These are phyloP conservation scores for Bipolaris victoriae DNA, from an alignment of 2,329 filamentous ascomycete species.

Conservation along the genomic window DNA sequence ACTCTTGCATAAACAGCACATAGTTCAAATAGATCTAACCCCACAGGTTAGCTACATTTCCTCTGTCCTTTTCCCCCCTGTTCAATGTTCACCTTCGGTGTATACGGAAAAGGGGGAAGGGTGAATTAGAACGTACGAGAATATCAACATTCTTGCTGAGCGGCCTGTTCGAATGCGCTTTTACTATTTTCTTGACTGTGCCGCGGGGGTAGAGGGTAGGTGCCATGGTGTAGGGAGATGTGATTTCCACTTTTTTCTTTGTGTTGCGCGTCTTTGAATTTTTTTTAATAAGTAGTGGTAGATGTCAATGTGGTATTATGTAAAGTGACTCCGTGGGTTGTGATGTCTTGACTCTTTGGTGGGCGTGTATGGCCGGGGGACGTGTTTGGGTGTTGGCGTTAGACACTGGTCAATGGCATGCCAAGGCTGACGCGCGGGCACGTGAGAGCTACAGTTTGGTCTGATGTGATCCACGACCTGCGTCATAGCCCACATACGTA, in stretches of 20 bases:
- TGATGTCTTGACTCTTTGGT: background rate
- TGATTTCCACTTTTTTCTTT: too few species aligned
- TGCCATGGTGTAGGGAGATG: conserved; percentile 50
- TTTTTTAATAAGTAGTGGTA: too few species aligned
- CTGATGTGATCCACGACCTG: background rate
- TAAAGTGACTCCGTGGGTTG: background rate
- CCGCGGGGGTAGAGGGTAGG: conserved; percentile 80
- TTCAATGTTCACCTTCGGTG: background rate
- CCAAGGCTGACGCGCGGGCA: conserved; percentile 15
- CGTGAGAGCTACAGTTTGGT: conserved; percentile 5
- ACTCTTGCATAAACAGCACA: conserved; percentile 77
- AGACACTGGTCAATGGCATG: background rate
- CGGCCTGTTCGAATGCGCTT: conserved; percentile 81
- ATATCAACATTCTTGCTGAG: conserved; percentile 87
- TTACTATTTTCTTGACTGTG: conserved; percentile 87
- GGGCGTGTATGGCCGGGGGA: background rate
- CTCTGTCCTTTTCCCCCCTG: background rate
- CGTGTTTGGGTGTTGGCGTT: conserved; percentile 7
- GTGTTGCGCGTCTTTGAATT: background rate
- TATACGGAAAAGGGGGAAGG: too few species aligned
- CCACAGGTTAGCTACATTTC: background rate
- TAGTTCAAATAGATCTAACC: conserved; percentile 84
- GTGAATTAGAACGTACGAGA: conserved; percentile 61
- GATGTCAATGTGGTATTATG: background rate
- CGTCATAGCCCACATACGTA: background rate